A percentile compares a stretch with the other conserved stretches of the same genome.
phyloP scores from a whole-genome alignment of 257 asterid species.

The Ehretia macrophylla region DNA sequence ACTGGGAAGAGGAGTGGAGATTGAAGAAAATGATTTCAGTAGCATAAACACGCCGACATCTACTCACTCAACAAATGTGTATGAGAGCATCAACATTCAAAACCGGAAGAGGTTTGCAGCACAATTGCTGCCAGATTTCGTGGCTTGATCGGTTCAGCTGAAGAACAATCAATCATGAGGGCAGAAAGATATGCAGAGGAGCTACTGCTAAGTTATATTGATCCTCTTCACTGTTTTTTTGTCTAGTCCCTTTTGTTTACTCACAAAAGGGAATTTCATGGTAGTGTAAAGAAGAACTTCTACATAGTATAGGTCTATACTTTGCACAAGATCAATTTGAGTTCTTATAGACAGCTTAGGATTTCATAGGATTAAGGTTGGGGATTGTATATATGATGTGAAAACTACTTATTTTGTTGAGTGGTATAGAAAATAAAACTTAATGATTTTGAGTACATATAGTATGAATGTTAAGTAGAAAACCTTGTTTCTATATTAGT shows the following conservation, averaged over 20 bases:
- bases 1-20: constrained; percentile 47
- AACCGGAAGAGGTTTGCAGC: constrained; percentile 77
- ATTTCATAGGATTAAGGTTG: constrained; percentile 39
- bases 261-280: constrained; percentile 30
- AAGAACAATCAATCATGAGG: constrained; percentile 1
- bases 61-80: constrained; percentile 46
- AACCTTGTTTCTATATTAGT: neutral
- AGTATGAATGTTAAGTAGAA: constrained; percentile 17
- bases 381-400: constrained; percentile 69
- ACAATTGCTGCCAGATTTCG: constrained; percentile 83
- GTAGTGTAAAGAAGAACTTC: constrained; percentile 44
- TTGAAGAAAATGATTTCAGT: constrained; percentile 45
- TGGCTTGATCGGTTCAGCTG: constrained; percentile 29
- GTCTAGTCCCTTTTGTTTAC: constrained; percentile 24
- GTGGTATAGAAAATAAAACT: constrained; percentile 42
- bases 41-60: constrained; percentile 39
- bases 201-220: neutral
- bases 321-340: constrained; percentile 45
- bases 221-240: constrained; percentile 28
- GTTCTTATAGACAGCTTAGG: constrained; percentile 44
- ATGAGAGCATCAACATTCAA: constrained; percentile 70
- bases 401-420: constrained; percentile 38
- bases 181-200: neutral
- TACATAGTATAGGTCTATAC: constrained; percentile 52
- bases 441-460: too few species aligned